Percentiles rank a stretch among this genome's conserved stretches.
Conservation (phyloP, 345 rosid genomes). For the Rubroshorea leprosula region DNA sequence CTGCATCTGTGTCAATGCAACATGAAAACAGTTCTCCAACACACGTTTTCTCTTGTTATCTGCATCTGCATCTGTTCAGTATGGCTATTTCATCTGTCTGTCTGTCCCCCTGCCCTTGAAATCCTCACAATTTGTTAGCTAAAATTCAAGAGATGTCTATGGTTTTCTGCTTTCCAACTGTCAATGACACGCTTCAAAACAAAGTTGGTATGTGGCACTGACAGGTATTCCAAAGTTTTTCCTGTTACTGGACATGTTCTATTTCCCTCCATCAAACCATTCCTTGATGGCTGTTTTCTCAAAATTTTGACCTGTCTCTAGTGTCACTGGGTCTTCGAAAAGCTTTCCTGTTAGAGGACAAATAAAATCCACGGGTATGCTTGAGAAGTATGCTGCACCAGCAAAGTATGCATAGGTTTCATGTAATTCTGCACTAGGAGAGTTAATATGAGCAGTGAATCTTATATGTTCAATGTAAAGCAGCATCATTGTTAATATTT, state of each 20-base stretch:
- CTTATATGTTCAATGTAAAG: conserved; percentile 4
- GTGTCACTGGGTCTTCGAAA: conserved; percentile 57
- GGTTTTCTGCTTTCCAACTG: conserved; percentile 38
- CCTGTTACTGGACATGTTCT: conserved; percentile 57
- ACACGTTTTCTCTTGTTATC: conserved; percentile 29
- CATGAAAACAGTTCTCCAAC: conserved; percentile 33
- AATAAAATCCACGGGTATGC: conserved; percentile 37
- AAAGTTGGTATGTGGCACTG: conserved; percentile 44
- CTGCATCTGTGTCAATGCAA: conserved; percentile 48
- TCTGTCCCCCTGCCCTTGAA: conserved; percentile 9
- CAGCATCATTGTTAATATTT: neutral
- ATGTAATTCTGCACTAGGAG: conserved; percentile 27
- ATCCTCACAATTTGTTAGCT: conserved; percentile 23
- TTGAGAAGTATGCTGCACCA: conserved; percentile 25
- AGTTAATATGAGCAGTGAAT: conserved; percentile 14
- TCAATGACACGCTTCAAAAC: conserved; percentile 44
- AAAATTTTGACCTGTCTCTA: conserved; percentile 59
- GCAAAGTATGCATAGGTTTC: conserved; percentile 19
- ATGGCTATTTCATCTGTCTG: conserved; percentile 17
- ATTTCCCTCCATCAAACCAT: conserved; percentile 53
- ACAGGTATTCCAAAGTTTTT: conserved; percentile 31
- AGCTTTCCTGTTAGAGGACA: conserved; percentile 53
- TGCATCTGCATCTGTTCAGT: conserved; percentile 24
- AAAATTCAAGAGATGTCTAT: conserved; percentile 20
- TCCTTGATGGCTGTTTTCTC: conserved; percentile 48